phyloP scores from a whole-genome alignment of 495 filamentous ascomycete genomes.

The Talaromyces borbonicus region DNA sequence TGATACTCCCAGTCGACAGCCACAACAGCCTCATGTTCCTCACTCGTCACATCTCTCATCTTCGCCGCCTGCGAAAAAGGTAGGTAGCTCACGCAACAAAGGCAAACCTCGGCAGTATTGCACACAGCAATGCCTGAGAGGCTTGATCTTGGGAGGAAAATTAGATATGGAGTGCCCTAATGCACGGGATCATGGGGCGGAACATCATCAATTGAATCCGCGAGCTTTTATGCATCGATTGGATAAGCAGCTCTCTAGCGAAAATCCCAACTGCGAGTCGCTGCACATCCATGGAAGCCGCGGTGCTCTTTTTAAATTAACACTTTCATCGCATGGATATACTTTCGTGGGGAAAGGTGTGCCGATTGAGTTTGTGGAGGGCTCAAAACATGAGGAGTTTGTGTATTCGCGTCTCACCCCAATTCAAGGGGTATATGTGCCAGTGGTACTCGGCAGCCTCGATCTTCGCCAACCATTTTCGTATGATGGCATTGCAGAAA shows the following conservation, averaged over 20 bases:
- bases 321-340: constrained; percentile 36
- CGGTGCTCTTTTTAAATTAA: constrained; percentile 31
- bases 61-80: background rate
- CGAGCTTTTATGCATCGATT: constrained; percentile 4
- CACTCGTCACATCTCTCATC: constrained; percentile 1
- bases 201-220: constrained; percentile 8
- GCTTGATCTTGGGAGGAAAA: constrained; percentile 20
- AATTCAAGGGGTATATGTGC: constrained; percentile 25
- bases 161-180: constrained; percentile 32
- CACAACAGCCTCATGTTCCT: background rate
- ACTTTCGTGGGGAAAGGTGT: constrained; percentile 37
- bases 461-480: constrained; percentile 21
- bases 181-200: constrained; percentile 15
- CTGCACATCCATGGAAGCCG: constrained; percentile 24
- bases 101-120: constrained; percentile 27
- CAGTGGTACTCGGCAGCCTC: constrained; percentile 25
- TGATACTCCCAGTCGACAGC: constrained; percentile 6
- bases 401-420: constrained; percentile 24
- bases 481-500: constrained; percentile 22
- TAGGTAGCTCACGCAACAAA: constrained; percentile 10
- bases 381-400: constrained; percentile 20
- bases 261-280: constrained; percentile 20
- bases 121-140: constrained; percentile 32
- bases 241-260: constrained; percentile 13
- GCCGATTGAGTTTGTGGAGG: constrained; percentile 13